phyloP scores from a whole-genome alignment of 495 filamentous ascomycete species.

The Aspergillus nidulans region DNA sequence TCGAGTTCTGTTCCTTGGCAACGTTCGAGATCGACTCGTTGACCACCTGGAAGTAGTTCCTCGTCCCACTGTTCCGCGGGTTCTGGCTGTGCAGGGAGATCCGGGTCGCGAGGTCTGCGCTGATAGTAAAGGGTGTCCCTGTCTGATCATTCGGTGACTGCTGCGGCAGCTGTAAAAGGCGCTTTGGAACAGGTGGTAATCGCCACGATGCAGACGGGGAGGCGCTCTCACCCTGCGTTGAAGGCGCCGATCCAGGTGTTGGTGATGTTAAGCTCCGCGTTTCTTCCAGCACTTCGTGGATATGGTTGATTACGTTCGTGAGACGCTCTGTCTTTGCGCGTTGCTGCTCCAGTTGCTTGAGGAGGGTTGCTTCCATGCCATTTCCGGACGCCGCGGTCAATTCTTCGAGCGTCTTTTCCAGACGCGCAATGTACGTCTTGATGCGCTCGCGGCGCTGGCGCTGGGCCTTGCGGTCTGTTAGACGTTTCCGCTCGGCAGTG shows the following conservation, averaged over 20 bases:
- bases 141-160: not conserved
- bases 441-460: slow-evolving; percentile 13
- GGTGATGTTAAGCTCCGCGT: slow-evolving; percentile 1
- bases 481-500: slow-evolving; percentile 10
- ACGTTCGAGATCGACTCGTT: slow-evolving; percentile 8
- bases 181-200: not conserved
- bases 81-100: slow-evolving; percentile 10
- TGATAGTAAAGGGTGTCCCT: not conserved
- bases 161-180: not conserved
- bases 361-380: slow-evolving; percentile 10
- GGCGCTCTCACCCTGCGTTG: not conserved
- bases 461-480: slow-evolving; percentile 14
- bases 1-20: slow-evolving; percentile 1
- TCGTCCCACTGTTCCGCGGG: slow-evolving; percentile 4
- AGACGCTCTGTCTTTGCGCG: slow-evolving; percentile 9
- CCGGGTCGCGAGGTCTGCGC: slow-evolving; percentile 2
- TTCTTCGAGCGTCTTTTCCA: slow-evolving; percentile 11
- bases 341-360: slow-evolving; percentile 13
- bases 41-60: slow-evolving; percentile 7
- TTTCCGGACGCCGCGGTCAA: slow-evolving; percentile 8
- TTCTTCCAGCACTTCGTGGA: slow-evolving; percentile 8
- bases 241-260: not conserved
- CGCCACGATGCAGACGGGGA: not conserved
- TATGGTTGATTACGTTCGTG: slow-evolving; percentile 9
- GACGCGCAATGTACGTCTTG: slow-evolving; percentile 9